Evolutionary conservation across 2,329 filamentous ascomycete genomes (phyloP), one percentile per base, ranked within the genome.

Genomic region (Nemania bipapillata): DNA sequence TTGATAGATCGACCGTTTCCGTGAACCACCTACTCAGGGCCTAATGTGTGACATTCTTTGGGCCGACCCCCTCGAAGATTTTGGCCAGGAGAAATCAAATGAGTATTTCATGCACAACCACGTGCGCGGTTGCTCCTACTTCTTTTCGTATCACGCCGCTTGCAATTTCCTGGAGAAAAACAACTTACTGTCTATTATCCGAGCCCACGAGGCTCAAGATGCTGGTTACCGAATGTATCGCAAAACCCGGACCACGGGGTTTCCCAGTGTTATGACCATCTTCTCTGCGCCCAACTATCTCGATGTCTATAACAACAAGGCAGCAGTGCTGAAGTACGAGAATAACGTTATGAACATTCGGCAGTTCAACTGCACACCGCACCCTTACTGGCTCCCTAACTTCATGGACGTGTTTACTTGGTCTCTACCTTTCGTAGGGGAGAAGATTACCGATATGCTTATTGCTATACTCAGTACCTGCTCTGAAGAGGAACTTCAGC

Each of bases 371-470:
- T 99, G 95, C 87, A 98, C 96, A 24, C 96, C 96, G 37, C 96
- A 99, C 81, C 96, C 96, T 6, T 99, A 99, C 86, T 99, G 96
- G 96, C 88, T 99, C 56, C 96, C 96, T 63, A 99, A 99, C 85
- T 99, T 99, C 80, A 99, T 99, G 96, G 96, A 99, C 78, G 96
- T 99, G 71, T 99, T 99, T 80, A 99, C 96, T n/a, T 99, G 96
- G 96, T 99, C 96, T 37, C 86, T 99, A 69, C 96, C 96, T 0
- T 99, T 99, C 82, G 96, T 99, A 26, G 95, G 96, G 70, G 96
- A 99, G 82, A 99, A 99, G 87, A 94, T 99, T 78, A 98, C 96
- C 20, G 96, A 99, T 78, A 99, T 99, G 96, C 89, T 99, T 73
- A 97, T 99, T 79, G 95, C 94, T 49, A 99, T 99, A 77, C 86